phyloP scores from a whole-genome alignment of 257 asterid species.

The Gentiana macrophylla region DNA sequence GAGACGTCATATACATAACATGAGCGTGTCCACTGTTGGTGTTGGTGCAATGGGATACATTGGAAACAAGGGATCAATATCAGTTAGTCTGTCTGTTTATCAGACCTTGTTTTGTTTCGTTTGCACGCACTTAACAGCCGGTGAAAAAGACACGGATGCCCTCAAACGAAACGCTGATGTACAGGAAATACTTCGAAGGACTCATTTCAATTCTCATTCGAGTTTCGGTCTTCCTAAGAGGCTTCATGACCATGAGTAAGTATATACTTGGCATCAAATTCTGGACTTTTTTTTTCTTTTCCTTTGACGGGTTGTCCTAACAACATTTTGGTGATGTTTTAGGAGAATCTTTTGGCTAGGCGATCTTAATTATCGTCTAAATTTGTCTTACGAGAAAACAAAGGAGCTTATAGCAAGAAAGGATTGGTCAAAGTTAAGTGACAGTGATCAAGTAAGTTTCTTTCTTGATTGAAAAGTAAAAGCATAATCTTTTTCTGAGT shows the following conservation, averaged over 20 bases:
- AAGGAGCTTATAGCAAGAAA: slow-evolving; percentile 50
- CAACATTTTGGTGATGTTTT: slow-evolving; percentile 14
- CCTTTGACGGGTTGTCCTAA: not conserved
- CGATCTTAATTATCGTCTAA: slow-evolving; percentile 86
- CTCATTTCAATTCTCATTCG: slow-evolving; percentile 53
- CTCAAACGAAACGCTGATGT: slow-evolving; percentile 83
- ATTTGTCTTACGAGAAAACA: slow-evolving; percentile 63
- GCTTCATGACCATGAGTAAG: slow-evolving; percentile 92
- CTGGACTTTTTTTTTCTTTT: not conserved
- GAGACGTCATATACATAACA: slow-evolving; percentile 67
- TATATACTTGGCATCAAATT: not conserved
- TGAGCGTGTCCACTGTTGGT: slow-evolving; percentile 82
- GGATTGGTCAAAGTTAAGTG: slow-evolving; percentile 64
- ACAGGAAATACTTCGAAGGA: slow-evolving; percentile 72
- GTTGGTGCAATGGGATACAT: slow-evolving; percentile 97
- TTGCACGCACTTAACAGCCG: slow-evolving; percentile 80
- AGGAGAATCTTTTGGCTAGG: slow-evolving; percentile 97
- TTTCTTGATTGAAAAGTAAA: too few species aligned
- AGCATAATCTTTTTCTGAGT: too few species aligned
- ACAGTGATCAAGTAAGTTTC: slow-evolving; percentile 68
- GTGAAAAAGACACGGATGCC: slow-evolving; percentile 67
- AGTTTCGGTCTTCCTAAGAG: slow-evolving; percentile 59
- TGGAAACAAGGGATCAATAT: slow-evolving; percentile 97
- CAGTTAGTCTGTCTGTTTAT: slow-evolving; percentile 93
- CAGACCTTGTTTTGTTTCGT: slow-evolving; percentile 87